Base-by-base conservation (phyloP, 768 basidiomycete species). In the Phylloporus arenicola region DNA sequence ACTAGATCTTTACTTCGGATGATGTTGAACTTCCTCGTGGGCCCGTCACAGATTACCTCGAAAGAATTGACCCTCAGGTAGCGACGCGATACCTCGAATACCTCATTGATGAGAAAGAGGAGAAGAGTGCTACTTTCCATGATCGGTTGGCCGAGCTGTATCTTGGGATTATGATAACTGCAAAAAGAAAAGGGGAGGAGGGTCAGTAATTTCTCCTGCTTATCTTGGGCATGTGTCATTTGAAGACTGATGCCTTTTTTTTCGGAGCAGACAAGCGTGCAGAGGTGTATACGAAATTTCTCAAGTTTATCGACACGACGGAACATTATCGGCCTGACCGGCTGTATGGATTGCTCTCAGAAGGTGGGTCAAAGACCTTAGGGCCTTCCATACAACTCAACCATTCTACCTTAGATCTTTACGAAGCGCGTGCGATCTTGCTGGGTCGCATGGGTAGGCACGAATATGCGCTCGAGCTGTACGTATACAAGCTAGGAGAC, bases 381-480 rank as follows among this genome's bases (percentile, higher is more conserved):
- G 14, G 38, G 19, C 12, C 17, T 17, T 4, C 43, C 16, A 1
- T 25, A 5, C n/a, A 16, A 25, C 27, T 38, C 9, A 35, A 38
- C n/a, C 1, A 6, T 44, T 39, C 12, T 44, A 29, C 7, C 30
- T 6, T 58, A 93, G 92, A 92, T 59, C 74, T 96, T 34, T 92
- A 81, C 52, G 92, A 98, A 67, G 92, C 90, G 14, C 83, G 92
- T 37, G 96, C 96, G 0, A 84, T 97, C 51, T 76, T 99, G 7
- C 73, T 97, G 10, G 96, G 96, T 10, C 79, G 88, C 40, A 75
- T 97, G 53, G 92, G 88, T 2, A 82, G 90, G 47, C 95, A 98
- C 54, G 92, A 96, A 54, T 90, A 86, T 53, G 93, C 95, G 1
- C 78, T 98, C n/a, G 91, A 94, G 62, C 78, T 95, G 13, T 99